These are phyloP conservation scores for Fusarium fujikuroi DNA, from an alignment of 2,329 filamentous ascomycete species.

Conservation along the genomic window DNA sequence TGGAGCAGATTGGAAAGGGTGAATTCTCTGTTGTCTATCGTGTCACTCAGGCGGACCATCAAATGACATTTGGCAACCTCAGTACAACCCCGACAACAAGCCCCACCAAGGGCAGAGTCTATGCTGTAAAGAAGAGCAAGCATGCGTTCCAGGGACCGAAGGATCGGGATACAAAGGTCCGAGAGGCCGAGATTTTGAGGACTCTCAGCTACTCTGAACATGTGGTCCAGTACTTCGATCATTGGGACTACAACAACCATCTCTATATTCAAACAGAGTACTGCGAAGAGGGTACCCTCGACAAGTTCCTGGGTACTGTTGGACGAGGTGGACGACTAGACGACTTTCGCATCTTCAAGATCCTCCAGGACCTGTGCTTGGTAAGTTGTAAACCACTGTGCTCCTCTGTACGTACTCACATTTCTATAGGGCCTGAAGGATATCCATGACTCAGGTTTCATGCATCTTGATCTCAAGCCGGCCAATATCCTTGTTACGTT, in stretches of 20 bases:
- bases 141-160: constrained; percentile 80
- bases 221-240: constrained; percentile 83
- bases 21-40: constrained; percentile 95
- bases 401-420: constrained; percentile 7
- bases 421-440: constrained; percentile 79
- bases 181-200: constrained; percentile 83
- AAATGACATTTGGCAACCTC: constrained; percentile 51
- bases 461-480: constrained; percentile 87
- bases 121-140: constrained; percentile 93
- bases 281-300: constrained; percentile 92
- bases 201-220: constrained; percentile 84
- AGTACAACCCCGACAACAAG: constrained; percentile 63
- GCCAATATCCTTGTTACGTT: constrained; percentile 86
- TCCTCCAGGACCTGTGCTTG: constrained; percentile 84
- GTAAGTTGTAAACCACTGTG: constrained; percentile 62
- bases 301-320: constrained; percentile 83
- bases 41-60: constrained; percentile 63
- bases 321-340: constrained; percentile 88
- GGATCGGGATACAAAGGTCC: constrained; percentile 84
- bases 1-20: constrained; percentile 83
- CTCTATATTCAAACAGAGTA: constrained; percentile 98
- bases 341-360: constrained; percentile 99
- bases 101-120: constrained; percentile 70
- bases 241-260: constrained; percentile 86
- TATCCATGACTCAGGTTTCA: constrained; percentile 88